Evolutionary conservation across 2,329 filamentous ascomycete species (phyloP).

Genomic region (Chalara sp.): DNA sequence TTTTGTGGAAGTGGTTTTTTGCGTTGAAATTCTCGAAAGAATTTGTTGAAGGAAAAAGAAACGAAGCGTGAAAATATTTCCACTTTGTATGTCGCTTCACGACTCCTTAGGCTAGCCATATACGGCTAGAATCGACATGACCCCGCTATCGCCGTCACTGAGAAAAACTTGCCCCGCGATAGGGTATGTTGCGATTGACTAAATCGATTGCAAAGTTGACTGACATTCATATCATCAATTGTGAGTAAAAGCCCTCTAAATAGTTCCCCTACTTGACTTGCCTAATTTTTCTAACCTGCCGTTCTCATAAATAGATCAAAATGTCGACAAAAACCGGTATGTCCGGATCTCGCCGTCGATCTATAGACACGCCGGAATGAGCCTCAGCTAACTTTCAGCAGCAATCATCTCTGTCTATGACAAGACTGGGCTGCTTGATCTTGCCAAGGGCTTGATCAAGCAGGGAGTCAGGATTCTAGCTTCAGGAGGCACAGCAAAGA

Average conservation of each 20-base stretch:
- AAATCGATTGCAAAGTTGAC: background rate
- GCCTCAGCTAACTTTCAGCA: constrained; percentile 19
- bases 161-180: background rate
- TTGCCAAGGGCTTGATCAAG: constrained; percentile 84
- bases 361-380: background rate
- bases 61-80: background rate
- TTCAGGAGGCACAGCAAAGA: constrained; percentile 88
- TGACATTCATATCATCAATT: background rate
- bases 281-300: background rate
- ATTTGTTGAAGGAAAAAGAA: constrained; percentile 6
- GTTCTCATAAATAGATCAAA: constrained; percentile 3
- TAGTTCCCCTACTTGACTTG: background rate
- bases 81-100: background rate
- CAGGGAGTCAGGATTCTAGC: constrained; percentile 89
- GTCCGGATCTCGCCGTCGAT: too few relatives aligned
- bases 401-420: constrained; percentile 98
- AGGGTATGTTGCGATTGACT: background rate
- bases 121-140: too few relatives aligned
- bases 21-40: constrained; percentile 10
- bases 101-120: background rate
- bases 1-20: constrained; percentile 11
- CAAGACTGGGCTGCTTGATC: constrained; percentile 91
- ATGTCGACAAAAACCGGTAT: constrained; percentile 8
- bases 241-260: too few relatives aligned
- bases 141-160: too few relatives aligned